These are phyloP conservation scores for Barnettozyma siamensis DNA, from an alignment of 805 yeast species.

Conservation along the genomic window DNA sequence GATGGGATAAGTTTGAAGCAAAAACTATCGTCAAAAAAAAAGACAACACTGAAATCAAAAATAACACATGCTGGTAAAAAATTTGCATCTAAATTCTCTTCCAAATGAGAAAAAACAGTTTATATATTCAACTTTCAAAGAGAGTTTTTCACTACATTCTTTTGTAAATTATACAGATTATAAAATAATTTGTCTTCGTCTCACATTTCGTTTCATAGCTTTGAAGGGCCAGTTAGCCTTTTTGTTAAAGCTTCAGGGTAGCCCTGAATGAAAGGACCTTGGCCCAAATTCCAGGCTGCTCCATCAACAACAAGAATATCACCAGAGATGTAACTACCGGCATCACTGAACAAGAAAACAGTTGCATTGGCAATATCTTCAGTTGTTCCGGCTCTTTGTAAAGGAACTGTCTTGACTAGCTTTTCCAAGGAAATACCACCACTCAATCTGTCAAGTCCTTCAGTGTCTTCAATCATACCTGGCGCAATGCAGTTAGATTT, in stretches of 20 bases:
- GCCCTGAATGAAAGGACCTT: constrained; percentile 28
- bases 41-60: constrained; percentile 17
- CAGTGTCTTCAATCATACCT: constrained; percentile 83
- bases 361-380: constrained; percentile 86
- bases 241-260: constrained; percentile 40
- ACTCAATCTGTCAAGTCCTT: constrained; percentile 69
- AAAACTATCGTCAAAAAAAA: constrained; percentile 11
- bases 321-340: constrained; percentile 75
- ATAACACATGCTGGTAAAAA: constrained; percentile 25
- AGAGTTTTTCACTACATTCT: not conserved
- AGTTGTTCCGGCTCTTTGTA: constrained; percentile 63
- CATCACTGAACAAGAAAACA: constrained; percentile 75
- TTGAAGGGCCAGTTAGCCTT: constrained; percentile 29
- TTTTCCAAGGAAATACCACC: constrained; percentile 34
- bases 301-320: constrained; percentile 83
- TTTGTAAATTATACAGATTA: not conserved
- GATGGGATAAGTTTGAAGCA: constrained; percentile 5
- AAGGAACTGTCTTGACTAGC: constrained; percentile 40
- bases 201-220: constrained; percentile 25
- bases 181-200: no score
- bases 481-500: constrained; percentile 86
- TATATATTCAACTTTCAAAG: no score
- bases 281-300: constrained; percentile 80
- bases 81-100: constrained; percentile 20
- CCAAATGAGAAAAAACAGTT: not conserved